Evolutionary conservation across 129 eudicot species (phyloP), one percentile per base, ranked within the genome.

Genomic region (Tagetes erecta): DNA sequence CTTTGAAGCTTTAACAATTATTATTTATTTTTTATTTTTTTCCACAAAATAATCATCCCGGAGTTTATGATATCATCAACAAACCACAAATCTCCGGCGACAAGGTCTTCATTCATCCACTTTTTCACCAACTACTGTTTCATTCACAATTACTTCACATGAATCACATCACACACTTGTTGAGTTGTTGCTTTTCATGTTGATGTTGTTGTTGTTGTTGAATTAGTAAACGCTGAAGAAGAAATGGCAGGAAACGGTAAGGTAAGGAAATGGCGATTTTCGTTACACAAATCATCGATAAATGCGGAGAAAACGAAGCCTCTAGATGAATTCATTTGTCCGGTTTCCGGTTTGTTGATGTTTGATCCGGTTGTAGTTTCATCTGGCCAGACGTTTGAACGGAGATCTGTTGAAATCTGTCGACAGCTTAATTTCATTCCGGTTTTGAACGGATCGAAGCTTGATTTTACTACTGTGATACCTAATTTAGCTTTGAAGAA

Each of bases 331-430:
- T 88, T 86, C 55, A 51, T 91, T 11, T 95, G 99, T 75, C 99
- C 99, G 3, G 79, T 95, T 71, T 85, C 91, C 14, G 81, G 83
- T 8, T 64, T 76, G 51, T 58, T 95, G 42, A 86, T 95, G 88
- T 78, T 71, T 47, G 97, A 95, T 65, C 97, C 99, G 5, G 94
- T 87, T 37, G 91, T 95, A 0, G 91, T 95, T 6, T 66, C 88
- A 37, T 95, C 97, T 1, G 99, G 99, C 42, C 96, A 95, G 50
- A 95, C 94, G 5, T 87, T 86, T 64, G 97, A 95, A 73, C 82
- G 90, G 30, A 66, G 72, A 0, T 83, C 85, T 5, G 87, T 83
- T 5, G 84, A 85, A 42, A 83, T 88, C 1, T 95, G 97, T 33
- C 76, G 55, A 12, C 85, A 82, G 9, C 79, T 88, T 2, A 71